These are phyloP conservation scores for Phytophthora sojae DNA, from an alignment of 352 stramenopile species.

Conservation along the genomic window DNA sequence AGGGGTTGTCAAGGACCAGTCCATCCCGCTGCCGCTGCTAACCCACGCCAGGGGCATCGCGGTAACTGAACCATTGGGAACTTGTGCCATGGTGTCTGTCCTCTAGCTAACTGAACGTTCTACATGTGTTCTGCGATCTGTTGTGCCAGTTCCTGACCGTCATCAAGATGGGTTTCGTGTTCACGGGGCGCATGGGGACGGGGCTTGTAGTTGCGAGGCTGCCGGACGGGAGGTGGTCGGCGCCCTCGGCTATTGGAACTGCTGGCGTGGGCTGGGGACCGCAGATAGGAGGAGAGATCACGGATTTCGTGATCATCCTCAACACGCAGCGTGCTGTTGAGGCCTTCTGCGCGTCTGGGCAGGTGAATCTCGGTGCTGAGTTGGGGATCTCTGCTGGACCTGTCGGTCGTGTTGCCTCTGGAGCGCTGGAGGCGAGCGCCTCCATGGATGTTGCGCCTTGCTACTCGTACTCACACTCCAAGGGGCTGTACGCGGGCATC, in stretches of 20 bases:
- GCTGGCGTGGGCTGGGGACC: slow-evolving; percentile 91
- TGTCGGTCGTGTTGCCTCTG: slow-evolving; percentile 88
- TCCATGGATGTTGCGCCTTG: slow-evolving; percentile 87
- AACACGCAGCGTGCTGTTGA: slow-evolving; percentile 90
- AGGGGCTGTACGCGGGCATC: slow-evolving; percentile 91
- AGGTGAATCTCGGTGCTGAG: slow-evolving; percentile 93
- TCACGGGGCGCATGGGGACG: slow-evolving; percentile 88
- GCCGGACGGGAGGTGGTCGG: slow-evolving; percentile 94
- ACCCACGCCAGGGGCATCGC: slow-evolving; percentile 91
- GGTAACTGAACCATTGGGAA: slow-evolving; percentile 34
- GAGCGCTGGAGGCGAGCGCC: slow-evolving; percentile 74
- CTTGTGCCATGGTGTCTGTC: neutral
- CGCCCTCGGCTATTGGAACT: slow-evolving; percentile 95
- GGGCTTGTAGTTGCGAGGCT: slow-evolving; percentile 94
- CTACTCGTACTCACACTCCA: slow-evolving; percentile 93
- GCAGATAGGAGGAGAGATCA: slow-evolving; percentile 93
- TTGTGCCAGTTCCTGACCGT: slow-evolving; percentile 89
- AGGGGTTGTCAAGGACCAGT: slow-evolving; percentile 91
- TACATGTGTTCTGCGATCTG: neutral
- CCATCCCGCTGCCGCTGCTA: slow-evolving; percentile 89
- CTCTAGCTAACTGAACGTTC: neutral
- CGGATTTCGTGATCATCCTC: slow-evolving; percentile 95
- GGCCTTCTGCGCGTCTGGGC: slow-evolving; percentile 85
- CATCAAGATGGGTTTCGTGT: slow-evolving; percentile 91
- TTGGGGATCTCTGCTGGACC: slow-evolving; percentile 89